phyloP scores from a whole-genome alignment of 257 asterid species.

The Scutellaria barbata region DNA sequence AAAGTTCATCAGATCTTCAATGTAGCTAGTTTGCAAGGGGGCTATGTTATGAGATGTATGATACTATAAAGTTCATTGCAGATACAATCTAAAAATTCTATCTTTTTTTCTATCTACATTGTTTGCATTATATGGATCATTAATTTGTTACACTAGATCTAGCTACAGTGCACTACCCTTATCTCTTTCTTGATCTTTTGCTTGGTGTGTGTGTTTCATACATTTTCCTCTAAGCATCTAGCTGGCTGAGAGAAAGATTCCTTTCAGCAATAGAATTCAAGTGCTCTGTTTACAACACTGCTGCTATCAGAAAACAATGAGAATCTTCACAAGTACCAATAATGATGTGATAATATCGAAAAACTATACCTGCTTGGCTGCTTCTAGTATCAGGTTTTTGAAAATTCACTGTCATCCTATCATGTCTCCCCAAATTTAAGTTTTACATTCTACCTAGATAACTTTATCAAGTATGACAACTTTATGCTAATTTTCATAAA shows the following conservation, averaged over 20 bases:
- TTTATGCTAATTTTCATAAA: neutral
- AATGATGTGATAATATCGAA: slow-evolving; percentile 24
- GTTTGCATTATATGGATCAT: neutral
- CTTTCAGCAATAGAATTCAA: slow-evolving; percentile 28
- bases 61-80: slow-evolving; percentile 35
- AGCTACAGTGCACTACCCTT: slow-evolving; percentile 2
- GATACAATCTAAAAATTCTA: slow-evolving; percentile 28
- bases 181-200: slow-evolving; percentile 7
- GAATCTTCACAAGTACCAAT: slow-evolving; percentile 43
- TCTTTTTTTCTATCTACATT: slow-evolving; percentile 21
- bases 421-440: slow-evolving; percentile 11
- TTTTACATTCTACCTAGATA: slow-evolving; percentile 16
- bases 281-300: slow-evolving; percentile 32
- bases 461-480: neutral
- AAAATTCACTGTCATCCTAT: slow-evolving; percentile 3
- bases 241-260: slow-evolving; percentile 38
- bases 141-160: slow-evolving; percentile 9
- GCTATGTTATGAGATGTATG: slow-evolving; percentile 36
- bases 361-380: slow-evolving; percentile 34
- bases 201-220: slow-evolving; percentile 15
- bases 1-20: slow-evolving; percentile 33
- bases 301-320: slow-evolving; percentile 37
- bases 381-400: slow-evolving; percentile 12
- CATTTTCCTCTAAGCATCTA: slow-evolving; percentile 31
- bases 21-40: slow-evolving; percentile 38